Evolutionary conservation across 2,329 filamentous ascomycete species (phyloP).

Genomic region (Alternaria sp.): DNA sequence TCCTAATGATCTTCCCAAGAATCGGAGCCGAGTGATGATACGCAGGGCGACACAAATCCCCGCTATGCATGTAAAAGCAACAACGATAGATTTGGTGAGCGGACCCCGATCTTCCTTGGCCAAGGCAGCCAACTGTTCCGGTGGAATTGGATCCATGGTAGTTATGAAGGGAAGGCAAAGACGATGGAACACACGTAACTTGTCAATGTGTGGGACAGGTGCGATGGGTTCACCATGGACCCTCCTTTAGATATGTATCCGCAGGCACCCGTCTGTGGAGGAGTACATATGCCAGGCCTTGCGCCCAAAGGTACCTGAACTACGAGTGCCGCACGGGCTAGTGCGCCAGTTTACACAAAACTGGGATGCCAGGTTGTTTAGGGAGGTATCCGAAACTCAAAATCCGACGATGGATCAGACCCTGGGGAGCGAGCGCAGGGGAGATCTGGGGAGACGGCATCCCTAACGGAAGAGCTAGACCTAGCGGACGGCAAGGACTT

Average conservation of each 20-base stretch:
- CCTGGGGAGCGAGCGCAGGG: neutral
- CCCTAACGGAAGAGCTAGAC: slow-evolving; percentile 10
- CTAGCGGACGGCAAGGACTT: slow-evolving; percentile 7
- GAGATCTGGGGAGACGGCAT: slow-evolving; percentile 1
- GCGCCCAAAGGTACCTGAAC: slow-evolving; percentile 1
- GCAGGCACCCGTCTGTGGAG: neutral
- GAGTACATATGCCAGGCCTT: slow-evolving; percentile 3
- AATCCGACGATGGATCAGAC: slow-evolving; percentile 5
- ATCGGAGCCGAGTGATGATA: slow-evolving; percentile 31
- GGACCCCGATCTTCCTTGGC: slow-evolving; percentile 30
- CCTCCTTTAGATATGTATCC: slow-evolving; percentile 4
- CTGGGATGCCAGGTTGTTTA: slow-evolving; percentile 1
- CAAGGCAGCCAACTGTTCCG: slow-evolving; percentile 28
- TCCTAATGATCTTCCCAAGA: slow-evolving; percentile 20
- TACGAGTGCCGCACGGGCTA: neutral
- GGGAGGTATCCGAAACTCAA: slow-evolving; percentile 11
- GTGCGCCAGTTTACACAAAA: neutral
- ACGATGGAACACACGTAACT: slow-evolving; percentile 6
- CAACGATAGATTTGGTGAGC: slow-evolving; percentile 23
- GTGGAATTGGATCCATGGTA: slow-evolving; percentile 25
- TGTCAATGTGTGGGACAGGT: neutral
- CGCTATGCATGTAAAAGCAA: slow-evolving; percentile 31
- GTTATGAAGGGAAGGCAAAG: neutral
- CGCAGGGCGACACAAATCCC: slow-evolving; percentile 33
- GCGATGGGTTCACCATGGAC: neutral